phyloP scores from a whole-genome alignment of 2,329 filamentous ascomycete genomes.

The Fusarium sp. region DNA sequence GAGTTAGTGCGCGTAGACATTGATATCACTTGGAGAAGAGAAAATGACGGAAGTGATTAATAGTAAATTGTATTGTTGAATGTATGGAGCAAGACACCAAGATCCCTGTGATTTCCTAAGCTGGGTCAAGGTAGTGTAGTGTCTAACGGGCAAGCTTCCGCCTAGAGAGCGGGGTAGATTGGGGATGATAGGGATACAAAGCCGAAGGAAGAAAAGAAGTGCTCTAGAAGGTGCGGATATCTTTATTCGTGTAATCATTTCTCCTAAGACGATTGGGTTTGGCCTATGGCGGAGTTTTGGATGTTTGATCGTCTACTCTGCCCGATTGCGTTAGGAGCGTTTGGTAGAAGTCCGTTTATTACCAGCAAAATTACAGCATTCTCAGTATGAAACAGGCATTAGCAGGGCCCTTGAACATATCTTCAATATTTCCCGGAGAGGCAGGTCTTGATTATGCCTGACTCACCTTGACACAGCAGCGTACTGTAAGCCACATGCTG shows the following conservation, averaged over 20 bases:
- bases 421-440: not conserved
- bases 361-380: not conserved
- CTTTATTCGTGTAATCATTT: not conserved
- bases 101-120: not conserved
- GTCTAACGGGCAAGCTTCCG: constrained; percentile 5
- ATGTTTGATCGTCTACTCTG: constrained; percentile 28
- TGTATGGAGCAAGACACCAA: not conserved
- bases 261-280: constrained; percentile 9
- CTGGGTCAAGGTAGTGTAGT: not conserved
- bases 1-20: constrained; percentile 13
- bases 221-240: constrained; percentile 30
- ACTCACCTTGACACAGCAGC: not conserved
- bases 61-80: constrained; percentile 9
- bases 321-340: constrained; percentile 29
- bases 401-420: too few species aligned
- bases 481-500: constrained; percentile 1
- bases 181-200: constrained; percentile 10
- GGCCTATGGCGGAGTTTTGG: constrained; percentile 15
- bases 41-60: not conserved
- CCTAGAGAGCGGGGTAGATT: constrained; percentile 25
- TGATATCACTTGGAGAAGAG: constrained; percentile 11
- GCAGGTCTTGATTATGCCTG: not conserved
- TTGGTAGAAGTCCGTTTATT: not conserved
- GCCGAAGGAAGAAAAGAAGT: constrained; percentile 9
- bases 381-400: not conserved